Conservation (phyloP, 768 basidiomycete genomes). For the Boletales sp. region DNA sequence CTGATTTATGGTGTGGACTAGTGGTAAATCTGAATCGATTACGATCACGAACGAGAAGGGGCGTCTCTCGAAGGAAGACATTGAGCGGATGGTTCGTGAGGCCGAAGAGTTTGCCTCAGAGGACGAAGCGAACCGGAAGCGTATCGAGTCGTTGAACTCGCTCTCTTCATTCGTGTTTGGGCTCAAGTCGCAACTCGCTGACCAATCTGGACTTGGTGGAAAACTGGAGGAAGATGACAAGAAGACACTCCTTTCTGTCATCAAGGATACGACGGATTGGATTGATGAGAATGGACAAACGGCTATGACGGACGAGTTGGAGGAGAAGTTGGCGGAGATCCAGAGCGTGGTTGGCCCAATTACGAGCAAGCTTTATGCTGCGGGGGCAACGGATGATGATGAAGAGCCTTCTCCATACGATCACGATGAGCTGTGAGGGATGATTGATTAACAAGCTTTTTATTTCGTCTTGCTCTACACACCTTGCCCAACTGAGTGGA, state of each 20-base stretch:
- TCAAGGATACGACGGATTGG: conserved; percentile 93
- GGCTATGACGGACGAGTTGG: conserved; percentile 83
- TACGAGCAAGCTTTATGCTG: conserved; percentile 73
- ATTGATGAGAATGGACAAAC: conserved; percentile 76
- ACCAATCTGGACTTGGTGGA: conserved; percentile 87
- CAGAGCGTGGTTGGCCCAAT: conserved; percentile 79
- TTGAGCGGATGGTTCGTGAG: conserved; percentile 93
- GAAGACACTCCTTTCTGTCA: conserved; percentile 70
- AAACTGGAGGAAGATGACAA: conserved; percentile 81
- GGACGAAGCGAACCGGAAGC: conserved; percentile 76
- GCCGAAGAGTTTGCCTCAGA: conserved; percentile 87
- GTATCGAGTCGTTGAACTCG: conserved; percentile 80
- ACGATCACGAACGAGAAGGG: conserved; percentile 97
- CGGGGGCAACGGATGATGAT: conserved; percentile 43
- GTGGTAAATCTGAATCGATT: conserved; percentile 83
- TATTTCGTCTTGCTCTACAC: conserved; percentile 3
- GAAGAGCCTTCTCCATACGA: conserved; percentile 34
- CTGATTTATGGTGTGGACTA: conserved; percentile 18
- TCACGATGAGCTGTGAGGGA: conserved; percentile 51
- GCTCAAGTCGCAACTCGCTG: conserved; percentile 81
- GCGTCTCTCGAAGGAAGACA: conserved; percentile 83
- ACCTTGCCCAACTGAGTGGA: neutral
- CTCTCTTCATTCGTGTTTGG: conserved; percentile 82
- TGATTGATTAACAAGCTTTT: conserved; percentile 2
- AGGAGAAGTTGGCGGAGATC: conserved; percentile 82